A percentile compares a stretch with the other conserved stretches of the same genome.
Conservation (phyloP, 83 land plant genomes). For the Larix sibirica region DNA sequence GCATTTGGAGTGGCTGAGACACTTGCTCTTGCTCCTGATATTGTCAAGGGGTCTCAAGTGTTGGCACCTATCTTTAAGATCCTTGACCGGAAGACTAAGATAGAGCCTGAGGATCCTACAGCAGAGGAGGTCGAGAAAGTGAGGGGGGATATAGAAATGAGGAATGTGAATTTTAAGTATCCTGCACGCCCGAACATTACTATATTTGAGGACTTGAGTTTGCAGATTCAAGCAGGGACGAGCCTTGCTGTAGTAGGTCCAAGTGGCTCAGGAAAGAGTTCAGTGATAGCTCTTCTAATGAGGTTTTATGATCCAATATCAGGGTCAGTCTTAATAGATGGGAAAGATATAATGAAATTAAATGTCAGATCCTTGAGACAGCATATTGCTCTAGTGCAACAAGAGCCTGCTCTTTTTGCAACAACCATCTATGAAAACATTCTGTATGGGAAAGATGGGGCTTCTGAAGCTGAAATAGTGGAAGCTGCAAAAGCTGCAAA, state of each 20-base stretch:
- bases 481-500: conserved; percentile 57
- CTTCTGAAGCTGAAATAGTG: conserved; percentile 43
- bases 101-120: conserved; percentile 48
- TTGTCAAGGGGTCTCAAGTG: conserved; percentile 64
- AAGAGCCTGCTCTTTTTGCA: conserved; percentile 54
- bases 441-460: conserved; percentile 40
- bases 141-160: conserved; percentile 59
- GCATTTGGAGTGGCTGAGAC: conserved; percentile 79
- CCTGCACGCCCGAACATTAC: conserved; percentile 63
- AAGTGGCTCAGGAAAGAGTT: conserved; percentile 90
- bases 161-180: conserved; percentile 61
- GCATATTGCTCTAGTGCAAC: conserved; percentile 49
- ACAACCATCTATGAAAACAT: conserved; percentile 52
- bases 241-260: conserved; percentile 78
- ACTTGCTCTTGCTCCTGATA: conserved; percentile 66
- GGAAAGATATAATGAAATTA: conserved; percentile 36
- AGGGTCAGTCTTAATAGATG: conserved; percentile 65
- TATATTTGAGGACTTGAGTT: conserved; percentile 48
- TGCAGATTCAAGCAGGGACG: conserved; percentile 54
- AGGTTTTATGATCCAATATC: conserved; percentile 77
- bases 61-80: conserved; percentile 58
- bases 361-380: conserved; percentile 37
- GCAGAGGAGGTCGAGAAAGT: conserved; percentile 33
- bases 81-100: conserved; percentile 53
- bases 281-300: conserved; percentile 64